phyloP scores from a whole-genome alignment of 2,329 filamentous ascomycete species.

The Stagonosporopsis cucurbitacearum region DNA sequence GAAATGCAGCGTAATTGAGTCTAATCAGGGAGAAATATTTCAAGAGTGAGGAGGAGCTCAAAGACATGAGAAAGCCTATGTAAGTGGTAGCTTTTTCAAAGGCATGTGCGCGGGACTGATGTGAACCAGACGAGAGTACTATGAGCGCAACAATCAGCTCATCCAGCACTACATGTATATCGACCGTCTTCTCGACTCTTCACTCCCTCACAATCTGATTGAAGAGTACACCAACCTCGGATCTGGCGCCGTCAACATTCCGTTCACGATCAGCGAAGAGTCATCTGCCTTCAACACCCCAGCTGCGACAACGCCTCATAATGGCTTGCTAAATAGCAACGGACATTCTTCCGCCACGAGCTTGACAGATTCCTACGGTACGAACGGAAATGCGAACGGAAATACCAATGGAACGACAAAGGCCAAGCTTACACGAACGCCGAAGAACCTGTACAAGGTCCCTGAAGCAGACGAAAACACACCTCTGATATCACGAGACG shows the following conservation, averaged over 20 bases:
- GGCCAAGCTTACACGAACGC: conserved; percentile 61
- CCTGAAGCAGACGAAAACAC: conserved; percentile 68
- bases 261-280: conserved; percentile 79
- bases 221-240: conserved; percentile 81
- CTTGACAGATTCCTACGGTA: conserved; percentile 43
- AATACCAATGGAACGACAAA: conserved; percentile 24
- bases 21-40: conserved; percentile 73
- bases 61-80: conserved; percentile 73
- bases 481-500: conserved; percentile 59
- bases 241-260: conserved; percentile 66
- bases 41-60: conserved; percentile 78
- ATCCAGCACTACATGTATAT: conserved; percentile 95
- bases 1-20: background rate
- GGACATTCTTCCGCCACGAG: conserved; percentile 19
- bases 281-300: conserved; percentile 40
- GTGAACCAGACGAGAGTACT: conserved; percentile 73
- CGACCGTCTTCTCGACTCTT: conserved; percentile 87
- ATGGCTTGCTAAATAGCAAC: conserved; percentile 23
- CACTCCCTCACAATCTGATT: conserved; percentile 87
- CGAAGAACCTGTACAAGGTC: conserved; percentile 82
- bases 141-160: conserved; percentile 86
- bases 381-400: conserved; percentile 17
- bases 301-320: conserved; percentile 24
- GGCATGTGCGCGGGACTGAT: conserved; percentile 7
- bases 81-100: conserved; percentile 42